Evolutionary conservation across 331 rosid species (phyloP), one percentile per base, ranked within the genome.

Genomic region (Acacia pycnantha): DNA sequence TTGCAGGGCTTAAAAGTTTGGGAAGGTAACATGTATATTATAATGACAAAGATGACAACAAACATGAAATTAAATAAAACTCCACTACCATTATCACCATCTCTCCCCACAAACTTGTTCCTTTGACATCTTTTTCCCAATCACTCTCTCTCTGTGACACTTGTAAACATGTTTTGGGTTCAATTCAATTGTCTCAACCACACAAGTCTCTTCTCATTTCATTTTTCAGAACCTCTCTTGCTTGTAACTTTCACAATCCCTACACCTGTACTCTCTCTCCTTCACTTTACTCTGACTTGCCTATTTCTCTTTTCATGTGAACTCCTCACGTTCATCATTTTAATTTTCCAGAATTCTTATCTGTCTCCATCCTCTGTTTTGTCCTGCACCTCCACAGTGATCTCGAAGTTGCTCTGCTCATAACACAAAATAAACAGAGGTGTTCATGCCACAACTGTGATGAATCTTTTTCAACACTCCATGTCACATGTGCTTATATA

Each of bases 241-340:
- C 48, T 31, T 35, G 70, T 29, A 59, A 56, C 83, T 77, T 40
- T 68, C 73, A 68, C 0, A 33, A 73, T 21, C 26, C 14, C 35
- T 35, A 51, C 73, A 22, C 81, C 48, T 33, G 66, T 29, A 65
- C 77, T 79, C 76, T 26, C 64, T 50, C 56, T 50, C 47, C 41
- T 81, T 78, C 73, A 64, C 70, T 75, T 51, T 74, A 41, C 77
- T 31, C 78, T 73, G 79, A 58, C 27, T n/a, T 73, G 13, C 12
- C 14, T 8, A 79, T 59, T 72, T 72, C 41, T 48, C 29, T 66
- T 61, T 82, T 84, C 86, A 67, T 85, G 90, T 84, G 89, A 86
- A 59, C 33, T 22, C 66, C 61, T 56, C 62, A 56, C 29, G 27
- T 56, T 56, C 78, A 33, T 41, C 43, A 56, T 51, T 43, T 26